phyloP scores from a whole-genome alignment of 352 stramenopile species.

The Phytophthora fragariae region DNA sequence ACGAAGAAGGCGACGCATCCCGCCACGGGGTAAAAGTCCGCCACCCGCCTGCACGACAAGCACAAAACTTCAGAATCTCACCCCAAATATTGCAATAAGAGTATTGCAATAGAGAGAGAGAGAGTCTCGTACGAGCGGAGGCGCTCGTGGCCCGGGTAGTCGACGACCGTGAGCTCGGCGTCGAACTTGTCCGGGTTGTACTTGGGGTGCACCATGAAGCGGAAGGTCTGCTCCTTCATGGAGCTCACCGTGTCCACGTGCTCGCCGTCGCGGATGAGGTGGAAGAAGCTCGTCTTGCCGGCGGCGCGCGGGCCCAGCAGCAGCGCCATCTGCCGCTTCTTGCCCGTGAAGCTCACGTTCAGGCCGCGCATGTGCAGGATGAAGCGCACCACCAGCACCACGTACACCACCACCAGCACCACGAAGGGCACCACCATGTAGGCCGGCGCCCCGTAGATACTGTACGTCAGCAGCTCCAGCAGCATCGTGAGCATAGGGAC shows the following conservation, averaged over 20 bases:
- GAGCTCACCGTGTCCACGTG: constrained; percentile 84
- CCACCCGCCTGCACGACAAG: constrained; percentile 53
- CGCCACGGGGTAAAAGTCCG: constrained; percentile 78
- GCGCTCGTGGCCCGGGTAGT: constrained; percentile 86
- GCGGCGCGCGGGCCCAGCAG: constrained; percentile 69
- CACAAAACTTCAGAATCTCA: background rate
- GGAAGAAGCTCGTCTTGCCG: constrained; percentile 88
- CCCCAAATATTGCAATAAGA: constrained; percentile 4
- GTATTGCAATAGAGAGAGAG: background rate
- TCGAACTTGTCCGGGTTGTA: constrained; percentile 80
- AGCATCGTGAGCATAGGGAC: constrained; percentile 4
- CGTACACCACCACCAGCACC: constrained; percentile 53
- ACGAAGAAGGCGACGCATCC: constrained; percentile 82
- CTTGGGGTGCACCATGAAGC: constrained; percentile 69
- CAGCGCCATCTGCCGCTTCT: constrained; percentile 78
- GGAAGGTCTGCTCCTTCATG: constrained; percentile 83
- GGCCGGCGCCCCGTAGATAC: constrained; percentile 64
- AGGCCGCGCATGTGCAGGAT: constrained; percentile 73
- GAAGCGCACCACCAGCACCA: constrained; percentile 68
- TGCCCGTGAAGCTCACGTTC: constrained; percentile 69
- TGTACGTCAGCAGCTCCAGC: constrained; percentile 43
- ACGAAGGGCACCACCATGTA: constrained; percentile 66
- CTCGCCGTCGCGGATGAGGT: constrained; percentile 73
- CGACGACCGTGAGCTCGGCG: constrained; percentile 73
- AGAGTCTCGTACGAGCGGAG: constrained; percentile 65